Base-by-base conservation (phyloP, 2,329 filamentous ascomycete genomes). In the Penicillium sp. region DNA sequence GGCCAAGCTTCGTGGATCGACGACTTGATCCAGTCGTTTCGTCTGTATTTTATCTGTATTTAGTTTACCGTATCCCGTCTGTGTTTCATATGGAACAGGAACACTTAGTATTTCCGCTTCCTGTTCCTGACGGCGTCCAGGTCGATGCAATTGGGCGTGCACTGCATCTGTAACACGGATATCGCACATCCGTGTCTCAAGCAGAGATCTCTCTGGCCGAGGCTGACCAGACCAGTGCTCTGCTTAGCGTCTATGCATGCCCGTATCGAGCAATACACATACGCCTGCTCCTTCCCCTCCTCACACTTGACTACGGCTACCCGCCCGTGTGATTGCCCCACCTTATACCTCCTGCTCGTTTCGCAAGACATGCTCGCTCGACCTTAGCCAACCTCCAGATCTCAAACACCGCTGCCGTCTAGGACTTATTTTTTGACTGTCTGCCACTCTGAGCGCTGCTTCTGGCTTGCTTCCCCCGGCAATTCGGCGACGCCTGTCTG, bases 301-400 rank as follows among this genome's bases (percentile, higher is more conserved):
- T 54, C 26, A 30, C 21, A 45, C 26, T 30, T n/a, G 26, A 30
- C 26, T 33, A 33, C 30, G 40, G 40, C n/a, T 18, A 43, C n/a
- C 40, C 46, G 26, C 28, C 56, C 50, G 50, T 54, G 55, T 57
- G 55, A 53, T 54, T 54, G 50, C 56, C 56, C 56, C 56, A 58
- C 56, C 56, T 46, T 54, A 49, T 52, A 52, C 40, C 49, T 52
- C 55, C 48, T 57, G 49, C 55, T 47, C 35, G 51, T 53, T 33
- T 57, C 49, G 55, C 49, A 48, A 52, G 14, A 38, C 35, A 18
- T 16, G 8, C 35, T 40, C 35, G 30, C 28, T 33, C 35, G 35
- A 40, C 35, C 14, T 40, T 14, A n/a, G 14, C 35, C 5, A 5
- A 4, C 33, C 11, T 38, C 33, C 12, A 7, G 35, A 8, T 38